Base-by-base conservation (phyloP, 176 grass and related monocot species). In the Alloteropsis semialata region DNA sequence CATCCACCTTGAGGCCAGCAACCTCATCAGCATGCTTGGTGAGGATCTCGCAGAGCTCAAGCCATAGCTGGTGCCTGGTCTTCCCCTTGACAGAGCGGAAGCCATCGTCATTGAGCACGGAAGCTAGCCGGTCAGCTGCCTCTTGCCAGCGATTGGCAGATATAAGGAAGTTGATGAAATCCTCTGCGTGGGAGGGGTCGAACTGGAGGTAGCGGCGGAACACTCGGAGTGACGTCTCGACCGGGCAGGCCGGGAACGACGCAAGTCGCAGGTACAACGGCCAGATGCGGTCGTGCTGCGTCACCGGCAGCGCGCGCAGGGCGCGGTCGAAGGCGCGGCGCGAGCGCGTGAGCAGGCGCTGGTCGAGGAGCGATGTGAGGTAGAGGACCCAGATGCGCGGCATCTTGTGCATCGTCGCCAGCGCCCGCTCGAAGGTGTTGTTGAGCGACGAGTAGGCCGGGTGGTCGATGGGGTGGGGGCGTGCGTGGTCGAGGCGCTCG, bases 361-460 rank as follows among this genome's bases (percentile, higher is more conserved):
- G 93, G 76, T 96, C 93, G 80, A 85, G 69, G 10, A 96, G 88
- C 41, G 90, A 87, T 9, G 85, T 42, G 83, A 96, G 88, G 86
- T 96, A 89, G 79, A 96, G 86, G 16, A 82, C 43, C 93, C 93
- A 96, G 46, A 93, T 58, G 54, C 88, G 90, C n/a, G 93, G 93
- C 93, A 96, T 96, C 85, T 93, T 92, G 88, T 93, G 93, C 93
- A 96, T 93, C 57, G 90, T 93, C 77, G 89, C 88, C 50, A 96
- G 93, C 24, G 93, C 83, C 5, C 93, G 90, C 83, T 96, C 93
- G 77, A 93, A 96, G 53, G 90, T 93, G 86, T 96, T 93, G 93
- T 96, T 87, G 80, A 93, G 93, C 32, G 90, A 96, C 29, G 68
- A 46, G 85, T 93, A 96, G 55, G 83, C 83, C 27, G 36, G 54